Percentiles rank a stretch among this genome's conserved stretches.
phyloP scores from a whole-genome alignment of 2,329 filamentous ascomycete genomes.

The Alternaria atra region DNA sequence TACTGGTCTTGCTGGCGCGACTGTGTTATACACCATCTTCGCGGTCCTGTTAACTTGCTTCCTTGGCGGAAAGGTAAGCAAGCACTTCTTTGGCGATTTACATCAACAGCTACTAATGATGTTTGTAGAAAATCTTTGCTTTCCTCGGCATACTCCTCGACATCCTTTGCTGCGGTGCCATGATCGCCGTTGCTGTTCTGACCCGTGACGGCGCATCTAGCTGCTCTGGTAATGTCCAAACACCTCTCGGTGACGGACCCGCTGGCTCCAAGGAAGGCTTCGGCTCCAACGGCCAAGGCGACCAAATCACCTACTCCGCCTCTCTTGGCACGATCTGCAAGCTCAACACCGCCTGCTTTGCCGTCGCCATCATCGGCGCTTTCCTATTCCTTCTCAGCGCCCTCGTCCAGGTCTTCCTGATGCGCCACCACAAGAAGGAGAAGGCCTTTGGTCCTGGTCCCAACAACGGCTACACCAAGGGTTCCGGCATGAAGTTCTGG shows the following conservation, averaged over 20 bases:
- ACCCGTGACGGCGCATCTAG: constrained; percentile 73
- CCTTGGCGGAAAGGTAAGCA: constrained; percentile 69
- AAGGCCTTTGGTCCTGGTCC: constrained; percentile 75
- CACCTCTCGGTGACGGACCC: constrained; percentile 74
- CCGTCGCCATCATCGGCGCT: constrained; percentile 78
- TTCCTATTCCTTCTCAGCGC: constrained; percentile 80
- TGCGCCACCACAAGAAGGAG: constrained; percentile 76
- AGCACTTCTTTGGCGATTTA: constrained; percentile 35
- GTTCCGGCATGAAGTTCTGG: constrained; percentile 62
- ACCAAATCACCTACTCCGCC: constrained; percentile 56
- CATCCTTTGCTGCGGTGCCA: constrained; percentile 76
- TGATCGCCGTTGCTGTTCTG: constrained; percentile 82
- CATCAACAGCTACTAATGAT: neutral
- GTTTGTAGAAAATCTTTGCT: constrained; percentile 65
- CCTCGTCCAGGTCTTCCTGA: constrained; percentile 72
- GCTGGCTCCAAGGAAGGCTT: constrained; percentile 61
- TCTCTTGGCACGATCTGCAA: constrained; percentile 71
- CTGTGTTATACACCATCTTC: constrained; percentile 76
- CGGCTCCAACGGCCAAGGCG: constrained; percentile 52
- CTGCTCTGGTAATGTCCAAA: constrained; percentile 70
- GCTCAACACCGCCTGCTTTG: constrained; percentile 79
- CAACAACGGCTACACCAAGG: constrained; percentile 73
- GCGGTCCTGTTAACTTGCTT: constrained; percentile 81
- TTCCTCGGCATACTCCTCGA: constrained; percentile 79
- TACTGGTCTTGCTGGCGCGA: constrained; percentile 74